Evolutionary conservation across 768 basidiomycete genomes (phyloP), one percentile per base, ranked within the genome.

Genomic region (Pulveroboletus sp.): DNA sequence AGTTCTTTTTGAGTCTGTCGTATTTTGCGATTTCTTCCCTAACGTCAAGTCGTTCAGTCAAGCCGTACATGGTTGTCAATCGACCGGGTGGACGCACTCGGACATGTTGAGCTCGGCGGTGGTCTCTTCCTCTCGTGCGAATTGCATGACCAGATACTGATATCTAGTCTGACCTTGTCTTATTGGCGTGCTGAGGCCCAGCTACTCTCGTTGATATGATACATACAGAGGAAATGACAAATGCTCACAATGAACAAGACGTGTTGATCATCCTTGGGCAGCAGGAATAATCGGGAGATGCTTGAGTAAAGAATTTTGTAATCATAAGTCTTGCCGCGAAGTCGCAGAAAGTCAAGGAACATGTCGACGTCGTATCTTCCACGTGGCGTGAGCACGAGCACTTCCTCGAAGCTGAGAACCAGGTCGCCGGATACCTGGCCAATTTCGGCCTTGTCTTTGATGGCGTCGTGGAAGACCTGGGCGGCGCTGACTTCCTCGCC

Each of bases 281-380:
- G 76, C 20, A 98, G 75, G 77, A 98, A 99, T 9, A 98, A 72
- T 50, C 82, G 79, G 20, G 89, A 84, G 58, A 99, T 91, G 54
- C 86, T 88, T 31, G 80, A 77, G 70, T 94, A 96, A 20, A 90
- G 76, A 50, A 99, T 91, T 71, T 97, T 93, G 78, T 99, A 99
- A 69, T 99, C 96, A 70, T 98, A 98, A 2, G 94, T 97, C 72
- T 97, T 96, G 45, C 96, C 96, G n/a, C 93, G 86, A 27, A 98
- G 72, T 36, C 96, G 85, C 63, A 99, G 68, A 73, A 93, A 98
- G 45, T 90, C 89, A 22, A 84, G 84, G 76, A 91, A 97, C 88
- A 99, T 93, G 71, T 98, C 96, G 71, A 99, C 86, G 61, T 97
- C 94, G 68, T 94, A 96, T 47, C 93, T 85, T 45, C 95, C 94